These are phyloP conservation scores for Aphanomyces cochlioides DNA, from an alignment of 352 stramenopile genomes.

Conservation along the genomic window DNA sequence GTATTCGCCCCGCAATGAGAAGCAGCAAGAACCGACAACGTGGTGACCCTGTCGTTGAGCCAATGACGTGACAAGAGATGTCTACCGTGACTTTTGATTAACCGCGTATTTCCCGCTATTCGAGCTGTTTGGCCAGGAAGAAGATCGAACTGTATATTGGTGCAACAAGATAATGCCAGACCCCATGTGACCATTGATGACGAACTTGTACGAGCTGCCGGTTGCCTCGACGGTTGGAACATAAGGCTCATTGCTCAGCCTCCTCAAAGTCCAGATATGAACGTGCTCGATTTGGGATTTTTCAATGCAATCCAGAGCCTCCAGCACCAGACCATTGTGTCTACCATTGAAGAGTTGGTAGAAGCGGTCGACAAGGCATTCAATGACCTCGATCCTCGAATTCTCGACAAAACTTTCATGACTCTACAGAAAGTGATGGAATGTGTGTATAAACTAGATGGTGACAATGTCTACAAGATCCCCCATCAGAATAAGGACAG, in stretches of 20 bases:
- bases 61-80: constrained; percentile 8
- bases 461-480: constrained; percentile 3
- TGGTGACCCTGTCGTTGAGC: not conserved
- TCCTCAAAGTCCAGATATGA: constrained; percentile 2
- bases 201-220: not conserved
- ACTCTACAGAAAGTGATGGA: constrained; percentile 18
- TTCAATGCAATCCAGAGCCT: constrained; percentile 35
- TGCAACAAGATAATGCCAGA: constrained; percentile 7
- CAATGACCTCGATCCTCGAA: not conserved
- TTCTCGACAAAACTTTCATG: constrained; percentile 14
- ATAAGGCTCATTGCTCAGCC: constrained; percentile 10
- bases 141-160: not conserved
- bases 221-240: not conserved
- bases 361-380: constrained; percentile 7
- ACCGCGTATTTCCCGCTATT: not conserved
- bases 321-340: constrained; percentile 4
- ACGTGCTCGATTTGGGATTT: constrained; percentile 25
- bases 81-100: not conserved
- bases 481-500: constrained; percentile 17
- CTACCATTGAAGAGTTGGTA: constrained; percentile 2
- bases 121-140: not conserved
- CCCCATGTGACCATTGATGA: not conserved
- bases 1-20: not conserved
- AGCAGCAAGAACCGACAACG: not conserved
- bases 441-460: not conserved